Base-by-base conservation (phyloP, 2,329 filamentous ascomycete genomes). In the Apiospora phragmitis region DNA sequence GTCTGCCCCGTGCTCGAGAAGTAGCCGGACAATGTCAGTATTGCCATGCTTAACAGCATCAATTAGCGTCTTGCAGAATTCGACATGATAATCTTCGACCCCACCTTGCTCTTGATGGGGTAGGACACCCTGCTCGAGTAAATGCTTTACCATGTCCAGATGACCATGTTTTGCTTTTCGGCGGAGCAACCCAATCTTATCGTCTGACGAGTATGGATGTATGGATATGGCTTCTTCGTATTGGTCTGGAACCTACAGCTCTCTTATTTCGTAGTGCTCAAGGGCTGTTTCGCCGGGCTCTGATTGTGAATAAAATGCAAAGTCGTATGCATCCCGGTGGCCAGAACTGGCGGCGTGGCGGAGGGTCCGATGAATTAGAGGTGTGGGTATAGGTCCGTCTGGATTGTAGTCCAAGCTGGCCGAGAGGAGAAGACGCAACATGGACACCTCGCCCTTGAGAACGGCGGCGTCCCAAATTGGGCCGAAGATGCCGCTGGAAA, bases 1-100 rank as follows among this genome's bases (percentile, higher is more conserved):
- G 35, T 70, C 43, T 8, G 69, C 65, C 11, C 69, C 69, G 43
- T 7, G 18, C 5, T 74, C 68, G 29, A 75, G 70, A 2, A 74
- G 71, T 0, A 75, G 41, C 14, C 35, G 68, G 8, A 71, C 49
- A 1, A 73, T 41, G 12, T 42, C 16, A 3, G 18, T 6, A 3
- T 49, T 11, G 3, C 55, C n/a, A 2, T 26, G 7, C n/a, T n/a
- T n/a, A 24, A 66, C 38, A 4, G 68, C 68, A 1, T 14, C 14
- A 1, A 67, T 26, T 1, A 70, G 55, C 16, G 59, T 59, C 55
- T 70, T 43, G 38, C 45, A 69, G n/a, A 16, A 12, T 11, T 49
- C 16, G 11, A 21, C 14, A 7, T 26, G 14, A 4, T 12, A 26
- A 3, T 32, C n/a, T 14, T 35, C 51, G 16, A 8, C 29, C 11